These are phyloP conservation scores for Tylopilus subfusipes DNA, from an alignment of 768 basidiomycete genomes.

Conservation along the genomic window DNA sequence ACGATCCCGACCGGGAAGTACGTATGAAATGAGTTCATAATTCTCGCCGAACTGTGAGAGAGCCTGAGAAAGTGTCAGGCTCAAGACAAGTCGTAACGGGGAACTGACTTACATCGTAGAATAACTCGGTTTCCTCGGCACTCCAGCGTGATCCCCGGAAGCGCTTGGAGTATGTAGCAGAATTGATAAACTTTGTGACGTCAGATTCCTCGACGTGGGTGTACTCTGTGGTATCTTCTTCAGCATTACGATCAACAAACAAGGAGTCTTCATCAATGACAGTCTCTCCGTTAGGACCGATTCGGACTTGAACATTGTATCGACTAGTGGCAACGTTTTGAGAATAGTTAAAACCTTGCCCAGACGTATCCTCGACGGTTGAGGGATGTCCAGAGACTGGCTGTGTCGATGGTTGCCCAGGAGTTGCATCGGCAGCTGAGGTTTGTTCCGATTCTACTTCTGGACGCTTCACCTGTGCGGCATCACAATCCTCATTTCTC, in stretches of 20 bases:
- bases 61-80: slow-evolving; percentile 49
- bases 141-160: slow-evolving; percentile 84
- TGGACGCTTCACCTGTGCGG: slow-evolving; percentile 13
- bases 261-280: slow-evolving; percentile 84
- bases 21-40: slow-evolving; percentile 85
- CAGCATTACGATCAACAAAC: slow-evolving; percentile 68
- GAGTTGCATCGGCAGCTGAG: background rate
- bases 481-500: slow-evolving; percentile 46
- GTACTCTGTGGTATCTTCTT: slow-evolving; percentile 66
- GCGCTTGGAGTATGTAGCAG: slow-evolving; percentile 75
- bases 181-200: slow-evolving; percentile 81
- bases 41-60: slow-evolving; percentile 88
- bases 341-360: slow-evolving; percentile 67
- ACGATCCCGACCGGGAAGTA: slow-evolving; percentile 80
- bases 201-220: slow-evolving; percentile 82
- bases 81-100: background rate
- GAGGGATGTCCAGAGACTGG: slow-evolving; percentile 14
- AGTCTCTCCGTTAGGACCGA: slow-evolving; percentile 83
- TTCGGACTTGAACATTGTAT: slow-evolving; percentile 81
- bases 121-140: slow-evolving; percentile 84
- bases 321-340: slow-evolving; percentile 62
- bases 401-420: slow-evolving; percentile 16
- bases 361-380: slow-evolving; percentile 41
- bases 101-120: slow-evolving; percentile 64
- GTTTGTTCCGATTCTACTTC: slow-evolving; percentile 9